Base-by-base conservation (phyloP, 2,329 filamentous ascomycete genomes). In the Aureobasidium sp. region DNA sequence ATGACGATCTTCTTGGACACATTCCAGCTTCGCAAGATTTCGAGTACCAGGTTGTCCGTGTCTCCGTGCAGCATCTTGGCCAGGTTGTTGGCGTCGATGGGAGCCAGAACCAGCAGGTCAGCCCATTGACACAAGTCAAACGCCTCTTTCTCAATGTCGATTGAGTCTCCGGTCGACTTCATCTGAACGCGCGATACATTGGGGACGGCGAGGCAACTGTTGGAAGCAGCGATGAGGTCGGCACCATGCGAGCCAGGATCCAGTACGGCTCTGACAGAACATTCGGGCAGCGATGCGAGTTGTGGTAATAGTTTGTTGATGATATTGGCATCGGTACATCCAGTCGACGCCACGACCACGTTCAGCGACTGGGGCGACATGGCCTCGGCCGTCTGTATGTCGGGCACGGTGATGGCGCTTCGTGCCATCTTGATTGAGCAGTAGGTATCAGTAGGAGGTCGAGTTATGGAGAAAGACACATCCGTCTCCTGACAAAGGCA, bases 11-110 rank as follows among this genome's bases (percentile, higher is more conserved):
- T 89, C 76, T 96, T 96, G 7, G 87, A 87, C 0, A 88, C 86
- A 68, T 95, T 87, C 92, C 92, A 97, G 62, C 89, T 89, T 58
- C 92, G 84, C 53, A 97, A 73, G 0, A 96, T 84, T 68, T 93
- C 88, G 58, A 95, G 81, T 8, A 95, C 80, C 60, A 96, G 81
- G 34, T 87, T 95, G 69, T 90, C 90, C 2, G 90, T 87, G 62
- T 93, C 83, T 58, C 92, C 92, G 60, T 87, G 85, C 70, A 96
- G 80, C 91, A 97, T 96, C 72, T 90, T 90, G 34, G 89, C 89
- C 61, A 96, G 81, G 61, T 87, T 87, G 71, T 94, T 89, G 8
- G 91, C 90, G 72, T 94, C 89, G 53, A 96, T 87, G 3, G 92
- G 91, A 7, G 89, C 89, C 62, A 96, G 83, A 36, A 96, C 86